These are phyloP conservation scores for Cucurbita moschata DNA, from an alignment of 306 rosid species.

Conservation along the genomic window DNA sequence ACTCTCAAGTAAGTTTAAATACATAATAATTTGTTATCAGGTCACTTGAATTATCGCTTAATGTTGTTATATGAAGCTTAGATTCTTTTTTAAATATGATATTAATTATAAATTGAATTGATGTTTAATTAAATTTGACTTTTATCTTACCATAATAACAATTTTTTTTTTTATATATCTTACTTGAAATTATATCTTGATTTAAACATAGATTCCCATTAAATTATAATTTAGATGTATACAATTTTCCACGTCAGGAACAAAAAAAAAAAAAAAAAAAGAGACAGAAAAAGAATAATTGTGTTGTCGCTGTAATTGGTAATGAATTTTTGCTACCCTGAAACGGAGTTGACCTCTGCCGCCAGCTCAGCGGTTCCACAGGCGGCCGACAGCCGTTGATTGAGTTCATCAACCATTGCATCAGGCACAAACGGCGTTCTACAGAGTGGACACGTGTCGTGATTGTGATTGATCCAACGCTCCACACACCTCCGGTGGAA, in stretches of 20 bases:
- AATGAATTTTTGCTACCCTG: neutral
- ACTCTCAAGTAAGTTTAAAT: no score
- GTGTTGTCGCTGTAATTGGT: neutral
- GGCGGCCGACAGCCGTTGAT: slow-evolving; percentile 67
- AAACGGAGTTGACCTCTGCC: slow-evolving; percentile 21
- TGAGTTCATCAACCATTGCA: slow-evolving; percentile 31
- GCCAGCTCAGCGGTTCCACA: slow-evolving; percentile 29
- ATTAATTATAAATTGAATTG: no score
- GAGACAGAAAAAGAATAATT: neutral
- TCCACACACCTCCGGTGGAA: slow-evolving; percentile 72
- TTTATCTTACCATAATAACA: no score
- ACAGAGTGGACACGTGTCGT: slow-evolving; percentile 77
- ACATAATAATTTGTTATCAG: no score
- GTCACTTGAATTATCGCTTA: no score
- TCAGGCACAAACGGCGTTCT: slow-evolving; percentile 63
- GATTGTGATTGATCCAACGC: slow-evolving; percentile 96
- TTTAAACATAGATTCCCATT: no score
- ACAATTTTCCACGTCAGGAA: neutral
- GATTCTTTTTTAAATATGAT: no score
- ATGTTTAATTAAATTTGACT: no score
- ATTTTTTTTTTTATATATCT: no score
- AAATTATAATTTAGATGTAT: no score
- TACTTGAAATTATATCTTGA: no score
- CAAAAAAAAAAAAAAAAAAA: neutral
- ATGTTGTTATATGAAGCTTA: no score